phyloP scores from a whole-genome alignment of 805 yeast genomes.

The Wickerhamomyces pijperi region DNA sequence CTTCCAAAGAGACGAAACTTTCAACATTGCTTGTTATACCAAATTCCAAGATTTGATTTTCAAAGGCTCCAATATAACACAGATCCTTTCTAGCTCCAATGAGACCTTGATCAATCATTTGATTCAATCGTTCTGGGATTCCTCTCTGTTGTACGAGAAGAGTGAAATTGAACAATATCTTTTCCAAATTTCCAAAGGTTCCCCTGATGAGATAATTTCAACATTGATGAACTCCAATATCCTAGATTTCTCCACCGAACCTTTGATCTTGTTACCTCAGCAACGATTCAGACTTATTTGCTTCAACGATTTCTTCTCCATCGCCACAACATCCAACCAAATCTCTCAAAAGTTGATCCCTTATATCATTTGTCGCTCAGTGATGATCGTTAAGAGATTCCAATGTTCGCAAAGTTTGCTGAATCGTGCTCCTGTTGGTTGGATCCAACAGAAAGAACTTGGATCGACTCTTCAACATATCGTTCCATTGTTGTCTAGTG shows the following conservation, averaged over 20 bases:
- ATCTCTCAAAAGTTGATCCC: no score
- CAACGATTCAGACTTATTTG: conserved; percentile 42
- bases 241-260: conserved; percentile 45
- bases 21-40: conserved; percentile 34
- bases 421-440: conserved; percentile 54
- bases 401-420: conserved; percentile 51
- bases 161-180: conserved; percentile 41
- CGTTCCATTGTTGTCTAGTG: neutral
- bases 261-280: conserved; percentile 32
- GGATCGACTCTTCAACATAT: conserved; percentile 33
- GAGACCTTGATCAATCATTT: conserved; percentile 29
- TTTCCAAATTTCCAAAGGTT: conserved; percentile 16
- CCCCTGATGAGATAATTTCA: conserved; percentile 29
- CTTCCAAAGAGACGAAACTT: conserved; percentile 26
- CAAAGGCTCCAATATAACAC: conserved; percentile 26
- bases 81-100: conserved; percentile 17
- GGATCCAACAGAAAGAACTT: conserved; percentile 58
- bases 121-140: conserved; percentile 39
- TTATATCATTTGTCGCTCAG: neutral
- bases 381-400: conserved; percentile 30
- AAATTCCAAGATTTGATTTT: conserved; percentile 30
- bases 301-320: conserved; percentile 37
- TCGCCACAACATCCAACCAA: no score
- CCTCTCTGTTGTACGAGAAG: conserved; percentile 47
- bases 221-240: conserved; percentile 30